These are phyloP conservation scores for Mycena filopes DNA, from an alignment of 768 basidiomycete species.

Conservation along the genomic window DNA sequence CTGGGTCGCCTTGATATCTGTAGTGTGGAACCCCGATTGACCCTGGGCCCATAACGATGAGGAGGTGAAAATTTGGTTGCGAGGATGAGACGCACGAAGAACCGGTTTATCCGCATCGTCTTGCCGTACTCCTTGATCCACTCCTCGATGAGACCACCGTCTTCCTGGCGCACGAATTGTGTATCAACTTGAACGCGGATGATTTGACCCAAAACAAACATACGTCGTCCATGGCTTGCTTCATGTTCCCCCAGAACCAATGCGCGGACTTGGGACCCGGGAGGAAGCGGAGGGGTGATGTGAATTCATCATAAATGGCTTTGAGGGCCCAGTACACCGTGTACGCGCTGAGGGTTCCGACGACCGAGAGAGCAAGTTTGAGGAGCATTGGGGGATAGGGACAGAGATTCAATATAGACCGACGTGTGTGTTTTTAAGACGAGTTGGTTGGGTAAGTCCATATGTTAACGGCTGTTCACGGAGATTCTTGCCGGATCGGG, in stretches of 20 bases:
- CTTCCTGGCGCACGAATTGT: neutral
- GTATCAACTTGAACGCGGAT: neutral
- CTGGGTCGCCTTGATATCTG: conserved; percentile 59
- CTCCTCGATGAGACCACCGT: conserved; percentile 46
- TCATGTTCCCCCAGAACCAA: conserved; percentile 46
- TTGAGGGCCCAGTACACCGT: conserved; percentile 22
- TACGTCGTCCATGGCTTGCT: conserved; percentile 38
- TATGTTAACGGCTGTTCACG: too few relatives aligned
- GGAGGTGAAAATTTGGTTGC: conserved; percentile 17
- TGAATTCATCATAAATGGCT: conserved; percentile 16
- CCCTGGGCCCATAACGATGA: neutral
- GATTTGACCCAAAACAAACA: neutral
- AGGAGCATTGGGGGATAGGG: too few relatives aligned
- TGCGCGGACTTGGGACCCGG: conserved; percentile 47
- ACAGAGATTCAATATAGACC: too few relatives aligned
- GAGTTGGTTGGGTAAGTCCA: too few relatives aligned
- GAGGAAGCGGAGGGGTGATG: conserved; percentile 43
- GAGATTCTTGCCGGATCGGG: too few relatives aligned
- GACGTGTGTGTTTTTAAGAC: too few relatives aligned
- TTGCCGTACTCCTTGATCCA: conserved; percentile 62
- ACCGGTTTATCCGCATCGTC: conserved; percentile 53
- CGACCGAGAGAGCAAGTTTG: neutral
- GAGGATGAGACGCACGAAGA: conserved; percentile 48
- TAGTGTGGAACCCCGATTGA: conserved; percentile 47
- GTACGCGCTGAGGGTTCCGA: conserved; percentile 1